These are phyloP conservation scores for Neurospora crassa DNA, from an alignment of 2,329 filamentous ascomycete species.

Conservation along the genomic window DNA sequence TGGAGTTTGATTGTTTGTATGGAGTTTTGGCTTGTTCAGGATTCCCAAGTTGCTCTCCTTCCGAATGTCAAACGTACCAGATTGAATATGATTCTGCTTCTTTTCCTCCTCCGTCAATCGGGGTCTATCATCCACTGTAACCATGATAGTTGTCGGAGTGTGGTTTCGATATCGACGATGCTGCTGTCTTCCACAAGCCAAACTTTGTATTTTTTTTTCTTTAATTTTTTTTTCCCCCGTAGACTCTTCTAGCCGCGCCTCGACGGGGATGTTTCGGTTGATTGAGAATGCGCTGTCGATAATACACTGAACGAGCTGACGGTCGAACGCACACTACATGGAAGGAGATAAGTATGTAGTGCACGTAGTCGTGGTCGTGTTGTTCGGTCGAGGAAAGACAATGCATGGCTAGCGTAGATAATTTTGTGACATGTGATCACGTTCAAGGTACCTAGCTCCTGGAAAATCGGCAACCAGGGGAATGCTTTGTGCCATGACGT, in stretches of 20 bases:
- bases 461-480: background rate
- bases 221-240: background rate
- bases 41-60: background rate
- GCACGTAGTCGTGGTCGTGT: background rate
- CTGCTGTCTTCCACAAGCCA: background rate
- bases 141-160: background rate
- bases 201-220: background rate
- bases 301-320: background rate
- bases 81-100: constrained; percentile 27
- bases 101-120: constrained; percentile 31
- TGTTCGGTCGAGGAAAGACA: background rate
- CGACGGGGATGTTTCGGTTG: background rate
- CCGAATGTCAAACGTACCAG: constrained; percentile 17
- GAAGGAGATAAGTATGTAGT: background rate
- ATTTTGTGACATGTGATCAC: background rate
- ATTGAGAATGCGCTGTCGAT: background rate
- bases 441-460: background rate
- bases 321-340: background rate
- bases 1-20: background rate
- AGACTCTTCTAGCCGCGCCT: background rate
- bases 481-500: background rate
- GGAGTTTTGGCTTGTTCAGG: background rate
- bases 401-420: background rate
- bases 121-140: constrained; percentile 19
- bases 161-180: background rate